Conservation (phyloP, 768 basidiomycete species). For the Hirschioporus abietinus region DNA sequence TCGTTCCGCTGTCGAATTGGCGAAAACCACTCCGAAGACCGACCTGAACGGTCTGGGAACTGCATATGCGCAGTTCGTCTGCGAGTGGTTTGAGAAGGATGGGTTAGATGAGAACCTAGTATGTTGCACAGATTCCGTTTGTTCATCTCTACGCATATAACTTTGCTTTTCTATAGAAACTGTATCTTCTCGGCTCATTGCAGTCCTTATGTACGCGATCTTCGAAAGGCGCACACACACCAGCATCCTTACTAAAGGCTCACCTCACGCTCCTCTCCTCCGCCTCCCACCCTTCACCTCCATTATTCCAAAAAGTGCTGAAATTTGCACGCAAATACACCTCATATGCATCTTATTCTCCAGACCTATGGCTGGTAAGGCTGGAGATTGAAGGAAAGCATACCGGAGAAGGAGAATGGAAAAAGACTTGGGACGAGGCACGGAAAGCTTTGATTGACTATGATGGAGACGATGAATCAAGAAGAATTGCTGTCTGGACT, state of each 20-base stretch:
- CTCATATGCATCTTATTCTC: conserved; percentile 26
- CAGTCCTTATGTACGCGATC: conserved; percentile 16
- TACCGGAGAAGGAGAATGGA: conserved; percentile 20
- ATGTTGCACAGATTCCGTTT: conserved; percentile 26
- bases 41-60: conserved; percentile 26
- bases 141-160: conserved; percentile 18
- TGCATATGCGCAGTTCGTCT: conserved; percentile 41
- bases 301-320: conserved; percentile 27
- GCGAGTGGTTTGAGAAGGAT: conserved; percentile 38
- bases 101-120: conserved; percentile 25
- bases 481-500: conserved; percentile 36
- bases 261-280: conserved; percentile 30
- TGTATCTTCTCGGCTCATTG: conserved; percentile 47
- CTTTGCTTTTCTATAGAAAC: conserved; percentile 34
- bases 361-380: conserved; percentile 49
- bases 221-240: conserved; percentile 11
- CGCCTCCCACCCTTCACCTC: conserved; percentile 16
- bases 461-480: conserved; percentile 22
- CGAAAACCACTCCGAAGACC: conserved; percentile 10
- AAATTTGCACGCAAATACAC: conserved; percentile 44
- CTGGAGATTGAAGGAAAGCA: conserved; percentile 38
- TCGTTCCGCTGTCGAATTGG: conserved; percentile 13
- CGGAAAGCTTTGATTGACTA: conserved; percentile 30
- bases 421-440: conserved; percentile 40
- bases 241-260: conserved; percentile 29